Evolutionary conservation across 331 rosid genomes (phyloP).

Genomic region (Prunus yedoensis): DNA sequence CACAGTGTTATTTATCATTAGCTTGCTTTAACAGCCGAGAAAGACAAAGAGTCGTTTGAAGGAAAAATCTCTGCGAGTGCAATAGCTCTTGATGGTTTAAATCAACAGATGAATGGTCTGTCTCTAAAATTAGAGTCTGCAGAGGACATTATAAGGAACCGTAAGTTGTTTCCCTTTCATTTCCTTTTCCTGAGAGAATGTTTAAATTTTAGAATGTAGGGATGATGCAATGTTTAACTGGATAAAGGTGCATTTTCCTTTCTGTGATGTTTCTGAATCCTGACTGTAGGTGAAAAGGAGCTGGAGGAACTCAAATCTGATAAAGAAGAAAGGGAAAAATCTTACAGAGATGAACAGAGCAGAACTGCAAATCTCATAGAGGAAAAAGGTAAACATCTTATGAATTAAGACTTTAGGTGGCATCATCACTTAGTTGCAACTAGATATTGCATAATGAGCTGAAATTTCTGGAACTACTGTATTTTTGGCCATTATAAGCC

Average conservation of each 20-base stretch:
- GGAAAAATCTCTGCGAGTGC: conserved; percentile 63
- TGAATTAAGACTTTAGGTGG: not conserved
- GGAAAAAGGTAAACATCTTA: conserved; percentile 57
- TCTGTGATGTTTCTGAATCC: conserved; percentile 25
- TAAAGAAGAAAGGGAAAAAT: conserved; percentile 52
- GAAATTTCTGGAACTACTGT: not conserved
- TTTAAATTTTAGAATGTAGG: not conserved
- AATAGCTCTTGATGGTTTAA: conserved; percentile 62
- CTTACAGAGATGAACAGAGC: conserved; percentile 51
- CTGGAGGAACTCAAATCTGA: conserved; percentile 51
- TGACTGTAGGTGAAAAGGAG: conserved; percentile 59
- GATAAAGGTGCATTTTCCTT: not conserved
- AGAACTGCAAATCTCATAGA: conserved; percentile 52
- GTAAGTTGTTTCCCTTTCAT: conserved; percentile 40
- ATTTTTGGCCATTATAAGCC: not conserved
- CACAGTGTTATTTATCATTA: not conserved
- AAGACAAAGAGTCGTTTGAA: conserved; percentile 70
- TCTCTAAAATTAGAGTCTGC: conserved; percentile 63
- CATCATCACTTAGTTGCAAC: not conserved
- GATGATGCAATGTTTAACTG: not conserved
- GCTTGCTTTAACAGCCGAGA: conserved; percentile 57
- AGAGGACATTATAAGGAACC: conserved; percentile 55
- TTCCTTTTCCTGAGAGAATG: not conserved
- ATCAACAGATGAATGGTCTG: conserved; percentile 63
- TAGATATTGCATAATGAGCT: not conserved